Evolutionary conservation across 2,329 filamentous ascomycete species (phyloP).

Genomic region (Cladophialophora immunda): DNA sequence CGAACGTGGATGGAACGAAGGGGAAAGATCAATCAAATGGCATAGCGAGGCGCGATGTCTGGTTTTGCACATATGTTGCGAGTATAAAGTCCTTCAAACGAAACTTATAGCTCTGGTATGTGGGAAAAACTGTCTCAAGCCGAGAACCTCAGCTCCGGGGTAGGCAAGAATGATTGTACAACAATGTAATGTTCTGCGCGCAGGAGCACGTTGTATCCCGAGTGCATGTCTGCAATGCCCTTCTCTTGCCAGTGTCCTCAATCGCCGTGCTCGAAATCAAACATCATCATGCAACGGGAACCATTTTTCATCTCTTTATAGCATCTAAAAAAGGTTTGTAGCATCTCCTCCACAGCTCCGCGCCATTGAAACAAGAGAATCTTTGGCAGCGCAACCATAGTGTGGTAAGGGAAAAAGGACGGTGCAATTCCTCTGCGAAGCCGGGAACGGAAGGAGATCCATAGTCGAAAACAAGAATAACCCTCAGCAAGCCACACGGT

Average conservation of each 20-base stretch:
- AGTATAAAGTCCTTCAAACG: neutral
- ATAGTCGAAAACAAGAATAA: constrained; percentile 54
- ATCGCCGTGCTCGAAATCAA: too few species aligned
- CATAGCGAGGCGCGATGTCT: constrained; percentile 20
- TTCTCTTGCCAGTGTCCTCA: neutral
- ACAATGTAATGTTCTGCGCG: too few species aligned
- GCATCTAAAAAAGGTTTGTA: constrained; percentile 44
- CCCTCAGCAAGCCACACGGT: constrained; percentile 58
- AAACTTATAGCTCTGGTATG: neutral
- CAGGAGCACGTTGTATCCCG: neutral
- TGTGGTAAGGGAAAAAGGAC: constrained; percentile 55
- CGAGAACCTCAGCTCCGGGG: neutral
- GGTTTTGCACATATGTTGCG: neutral
- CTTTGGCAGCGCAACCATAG: constrained; percentile 49
- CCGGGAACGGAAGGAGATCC: constrained; percentile 61
- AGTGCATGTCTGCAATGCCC: neutral
- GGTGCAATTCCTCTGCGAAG: constrained; percentile 54
- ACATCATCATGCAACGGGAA: neutral
- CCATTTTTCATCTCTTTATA: constrained; percentile 9
- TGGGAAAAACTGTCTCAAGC: neutral
- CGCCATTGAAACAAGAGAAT: constrained; percentile 47
- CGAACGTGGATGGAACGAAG: constrained; percentile 1
- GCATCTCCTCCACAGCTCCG: constrained; percentile 59
- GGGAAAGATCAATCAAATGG: neutral
- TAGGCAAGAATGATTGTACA: neutral